Conservation (phyloP, 371 early-diverging fungal genomes). For the Mortierella sp. region DNA sequence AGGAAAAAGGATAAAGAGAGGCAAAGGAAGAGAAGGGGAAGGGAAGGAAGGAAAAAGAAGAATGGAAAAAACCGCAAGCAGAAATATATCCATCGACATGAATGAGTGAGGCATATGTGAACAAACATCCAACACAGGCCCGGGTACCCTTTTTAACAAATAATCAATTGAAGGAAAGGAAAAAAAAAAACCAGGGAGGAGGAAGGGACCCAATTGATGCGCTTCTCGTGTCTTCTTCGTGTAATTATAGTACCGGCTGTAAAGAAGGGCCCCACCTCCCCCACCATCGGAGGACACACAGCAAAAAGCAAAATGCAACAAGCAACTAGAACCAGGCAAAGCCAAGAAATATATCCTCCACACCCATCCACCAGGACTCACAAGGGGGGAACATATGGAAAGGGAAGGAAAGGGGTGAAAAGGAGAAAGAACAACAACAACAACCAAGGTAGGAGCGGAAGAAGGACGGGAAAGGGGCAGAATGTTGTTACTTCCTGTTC, state of each 20-base stretch:
- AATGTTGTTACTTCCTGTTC: not conserved
- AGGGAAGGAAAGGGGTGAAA: not conserved
- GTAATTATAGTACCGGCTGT: no score
- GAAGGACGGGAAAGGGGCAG: not conserved
- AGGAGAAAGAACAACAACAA: not conserved
- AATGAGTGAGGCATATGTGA: not conserved
- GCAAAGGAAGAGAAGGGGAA: not conserved
- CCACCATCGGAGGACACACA: no score
- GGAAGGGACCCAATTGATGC: not conserved
- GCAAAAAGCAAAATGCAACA: not conserved
- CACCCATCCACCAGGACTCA: not conserved
- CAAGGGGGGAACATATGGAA: not conserved
- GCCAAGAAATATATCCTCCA: no score
- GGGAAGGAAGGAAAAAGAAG: not conserved
- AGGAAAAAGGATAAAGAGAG: not conserved
- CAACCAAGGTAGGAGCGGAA: no score
- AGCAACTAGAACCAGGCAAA: not conserved
- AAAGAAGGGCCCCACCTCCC: no score
- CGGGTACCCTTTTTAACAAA: not conserved
- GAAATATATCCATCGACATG: not conserved
- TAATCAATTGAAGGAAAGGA: not conserved
- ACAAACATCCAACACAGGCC: not conserved
- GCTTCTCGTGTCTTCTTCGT: not conserved
- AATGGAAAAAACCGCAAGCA: not conserved
- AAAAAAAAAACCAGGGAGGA: not conserved